Conservation (phyloP, 2,329 filamentous ascomycete species). For the Tolypocladium album region DNA sequence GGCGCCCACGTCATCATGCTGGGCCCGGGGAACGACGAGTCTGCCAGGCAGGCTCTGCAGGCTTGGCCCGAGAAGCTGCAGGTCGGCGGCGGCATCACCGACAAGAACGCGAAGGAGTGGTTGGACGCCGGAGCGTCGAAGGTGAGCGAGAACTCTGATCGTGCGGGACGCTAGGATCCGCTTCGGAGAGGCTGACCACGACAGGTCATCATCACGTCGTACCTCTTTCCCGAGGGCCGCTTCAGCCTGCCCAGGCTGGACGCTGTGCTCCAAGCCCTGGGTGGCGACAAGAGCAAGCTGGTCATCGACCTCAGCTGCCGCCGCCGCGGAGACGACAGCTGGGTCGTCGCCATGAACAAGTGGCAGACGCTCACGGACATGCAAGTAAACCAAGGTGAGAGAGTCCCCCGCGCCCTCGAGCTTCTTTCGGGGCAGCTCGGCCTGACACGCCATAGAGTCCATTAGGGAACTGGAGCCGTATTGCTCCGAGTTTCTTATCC, state of each 20-base stretch:
- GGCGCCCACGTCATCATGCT: constrained; percentile 97
- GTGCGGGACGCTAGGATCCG: background rate
- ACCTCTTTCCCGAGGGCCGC: constrained; percentile 72
- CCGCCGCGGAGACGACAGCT: constrained; percentile 56
- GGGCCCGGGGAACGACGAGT: constrained; percentile 73
- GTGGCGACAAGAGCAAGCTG: constrained; percentile 65
- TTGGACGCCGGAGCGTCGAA: constrained; percentile 81
- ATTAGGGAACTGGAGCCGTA: constrained; percentile 77
- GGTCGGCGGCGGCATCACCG: constrained; percentile 86
- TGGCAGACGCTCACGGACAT: constrained; percentile 98
- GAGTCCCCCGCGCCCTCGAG: background rate
- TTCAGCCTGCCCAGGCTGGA: constrained; percentile 73
- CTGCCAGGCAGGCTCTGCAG: constrained; percentile 63
- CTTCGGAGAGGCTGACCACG: constrained; percentile 1
- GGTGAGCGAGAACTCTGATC: constrained; percentile 36
- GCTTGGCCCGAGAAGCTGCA: constrained; percentile 77
- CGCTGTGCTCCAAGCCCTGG: constrained; percentile 61
- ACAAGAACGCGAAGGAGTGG: constrained; percentile 76
- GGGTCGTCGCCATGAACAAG: constrained; percentile 98
- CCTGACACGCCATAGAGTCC: constrained; percentile 45
- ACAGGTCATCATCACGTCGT: constrained; percentile 96
- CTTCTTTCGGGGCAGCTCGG: background rate
- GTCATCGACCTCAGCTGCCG: constrained; percentile 95
- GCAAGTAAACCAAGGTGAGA: constrained; percentile 73
- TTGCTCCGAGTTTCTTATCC: constrained; percentile 93